These are phyloP conservation scores for Atkinsonella texensis DNA, from an alignment of 2,329 filamentous ascomycete genomes.

Conservation along the genomic window DNA sequence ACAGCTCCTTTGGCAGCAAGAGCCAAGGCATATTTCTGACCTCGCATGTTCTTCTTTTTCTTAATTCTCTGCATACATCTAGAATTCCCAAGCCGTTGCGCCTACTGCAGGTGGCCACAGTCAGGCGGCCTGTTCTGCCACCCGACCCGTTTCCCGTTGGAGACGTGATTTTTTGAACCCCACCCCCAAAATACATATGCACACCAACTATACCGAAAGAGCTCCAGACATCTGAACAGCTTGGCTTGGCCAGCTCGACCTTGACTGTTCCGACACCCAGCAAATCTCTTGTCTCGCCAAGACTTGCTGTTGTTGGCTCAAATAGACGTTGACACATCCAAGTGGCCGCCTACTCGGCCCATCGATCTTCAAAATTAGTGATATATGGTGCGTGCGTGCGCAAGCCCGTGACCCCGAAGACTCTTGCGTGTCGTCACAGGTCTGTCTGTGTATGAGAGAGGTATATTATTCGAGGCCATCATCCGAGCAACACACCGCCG, in stretches of 20 bases:
- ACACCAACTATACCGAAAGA: neutral
- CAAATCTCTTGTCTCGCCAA: neutral
- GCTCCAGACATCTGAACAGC: slow-evolving; percentile 3
- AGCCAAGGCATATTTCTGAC: neutral
- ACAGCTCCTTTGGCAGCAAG: neutral
- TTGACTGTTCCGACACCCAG: neutral
- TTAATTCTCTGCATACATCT: neutral
- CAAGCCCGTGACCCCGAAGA: slow-evolving; percentile 4
- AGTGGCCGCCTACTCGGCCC: neutral
- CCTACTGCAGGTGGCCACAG: slow-evolving; percentile 4
- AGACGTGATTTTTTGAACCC: neutral
- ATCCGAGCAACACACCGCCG: slow-evolving; percentile 5
- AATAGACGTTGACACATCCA: neutral
- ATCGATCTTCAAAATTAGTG: neutral
- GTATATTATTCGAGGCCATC: neutral
- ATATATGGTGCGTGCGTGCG: slow-evolving; percentile 3
- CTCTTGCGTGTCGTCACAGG: neutral
- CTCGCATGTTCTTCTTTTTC: neutral
- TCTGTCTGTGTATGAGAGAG: neutral
- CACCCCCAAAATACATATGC: neutral
- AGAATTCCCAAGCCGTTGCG: neutral
- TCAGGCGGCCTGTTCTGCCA: slow-evolving; percentile 13
- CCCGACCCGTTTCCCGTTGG: slow-evolving; percentile 1
- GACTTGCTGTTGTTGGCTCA: neutral
- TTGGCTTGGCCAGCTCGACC: neutral